Evolutionary conservation across 2,329 filamentous ascomycete genomes (phyloP).

Genomic region (Thyridium curvatum): DNA sequence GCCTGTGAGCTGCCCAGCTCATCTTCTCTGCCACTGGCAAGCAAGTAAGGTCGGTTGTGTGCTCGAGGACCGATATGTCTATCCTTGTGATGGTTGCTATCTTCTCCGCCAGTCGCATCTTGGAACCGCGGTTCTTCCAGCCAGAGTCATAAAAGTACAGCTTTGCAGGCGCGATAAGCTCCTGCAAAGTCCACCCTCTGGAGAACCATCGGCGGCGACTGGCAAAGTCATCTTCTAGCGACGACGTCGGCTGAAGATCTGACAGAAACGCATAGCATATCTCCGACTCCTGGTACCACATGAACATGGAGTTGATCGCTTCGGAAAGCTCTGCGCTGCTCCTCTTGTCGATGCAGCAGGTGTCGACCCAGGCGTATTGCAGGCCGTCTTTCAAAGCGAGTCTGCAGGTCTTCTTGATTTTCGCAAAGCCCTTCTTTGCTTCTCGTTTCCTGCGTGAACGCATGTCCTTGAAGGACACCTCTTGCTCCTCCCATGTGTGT

Average conservation of each 20-base stretch:
- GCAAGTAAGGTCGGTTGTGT: not conserved
- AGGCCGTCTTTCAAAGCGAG: not conserved
- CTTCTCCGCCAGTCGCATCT: not conserved
- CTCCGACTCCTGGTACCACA: not conserved
- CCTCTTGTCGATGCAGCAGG: not conserved
- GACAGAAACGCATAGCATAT: not conserved
- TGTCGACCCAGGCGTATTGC: not conserved
- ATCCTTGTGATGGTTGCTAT: slow-evolving; percentile 4
- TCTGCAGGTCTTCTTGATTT: not conserved
- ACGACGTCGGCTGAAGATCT: not conserved
- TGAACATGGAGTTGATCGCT: not conserved
- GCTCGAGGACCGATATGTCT: not conserved
- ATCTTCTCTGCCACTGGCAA: slow-evolving; percentile 8
- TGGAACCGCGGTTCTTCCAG: slow-evolving; percentile 9
- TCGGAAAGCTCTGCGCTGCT: not conserved
- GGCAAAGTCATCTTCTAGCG: not conserved
- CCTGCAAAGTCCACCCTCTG: slow-evolving; percentile 13
- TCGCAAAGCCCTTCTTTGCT: no score
- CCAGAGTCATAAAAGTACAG: slow-evolving; percentile 7
- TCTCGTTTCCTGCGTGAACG: not conserved
- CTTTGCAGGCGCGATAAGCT: slow-evolving; percentile 8
- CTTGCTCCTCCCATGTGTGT: not conserved
- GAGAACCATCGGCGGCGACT: slow-evolving; percentile 7
- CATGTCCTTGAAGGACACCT: not conserved
- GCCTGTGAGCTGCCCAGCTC: slow-evolving; percentile 10